Evolutionary conservation across 441 rosid genomes (phyloP), one percentile per base, ranked within the genome.

Genomic region (Gossypium davidsonii): DNA sequence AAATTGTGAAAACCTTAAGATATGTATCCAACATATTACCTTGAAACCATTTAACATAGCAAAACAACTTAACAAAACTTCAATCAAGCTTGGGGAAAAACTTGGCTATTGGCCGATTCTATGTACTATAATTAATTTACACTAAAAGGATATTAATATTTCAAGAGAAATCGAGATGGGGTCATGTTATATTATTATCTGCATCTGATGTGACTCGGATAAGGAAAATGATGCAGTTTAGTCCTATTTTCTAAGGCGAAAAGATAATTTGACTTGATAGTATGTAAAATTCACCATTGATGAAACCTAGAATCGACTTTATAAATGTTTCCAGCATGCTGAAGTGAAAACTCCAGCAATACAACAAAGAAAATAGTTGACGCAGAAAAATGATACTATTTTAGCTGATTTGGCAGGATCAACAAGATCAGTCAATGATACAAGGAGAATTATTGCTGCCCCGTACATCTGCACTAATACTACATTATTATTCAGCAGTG

Each of bases 401-500:
- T 20, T 18, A 18, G 25, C 28, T 10, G 48, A 11, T 28, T 42
- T 64, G 31, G 31, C 12, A 23, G 70, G 25, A n/a, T 28, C 48
- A 65, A 15, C 9, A 28, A 62, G 26, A 34, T 34, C 39, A 20
- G 49, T 15, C 59, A 58, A 51, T 42, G 55, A 55, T 73, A 42
- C 25, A 61, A 37, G 7, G 60, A 21, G 49, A 71, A 58, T 66
- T 70, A 77, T 67, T 55, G 57, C 60, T 71, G 71, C 71, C 67
- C 49, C 7, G 49, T 39, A 39, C 11, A 17, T 58, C 48, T 63
- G 34, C 49, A 64, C n/a, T 25, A 17, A 2, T 42, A 5, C 51
- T 10, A 51, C 12, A 25, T 72, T 10, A 61, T 59, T 72, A 61
- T 46, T 72, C 67, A 61, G 39, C 46, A 26, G 70, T 10, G 28